phyloP scores from a whole-genome alignment of 179 eudicot species.

The Amaranthus tricolor region DNA sequence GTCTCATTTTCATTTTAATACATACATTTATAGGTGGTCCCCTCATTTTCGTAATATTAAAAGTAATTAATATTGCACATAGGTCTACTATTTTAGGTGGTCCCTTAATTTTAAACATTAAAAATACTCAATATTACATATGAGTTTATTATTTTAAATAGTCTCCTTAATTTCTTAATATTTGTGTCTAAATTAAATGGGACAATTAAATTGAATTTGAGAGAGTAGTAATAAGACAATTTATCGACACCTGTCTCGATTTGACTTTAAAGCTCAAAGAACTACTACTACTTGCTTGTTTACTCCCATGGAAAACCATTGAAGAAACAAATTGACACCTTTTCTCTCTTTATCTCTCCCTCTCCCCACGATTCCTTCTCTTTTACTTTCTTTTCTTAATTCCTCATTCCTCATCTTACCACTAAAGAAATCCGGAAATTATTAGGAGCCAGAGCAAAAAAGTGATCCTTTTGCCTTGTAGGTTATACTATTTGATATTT shows the following conservation, averaged over 20 bases:
- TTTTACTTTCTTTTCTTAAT: not conserved
- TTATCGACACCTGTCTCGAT: constrained; percentile 12
- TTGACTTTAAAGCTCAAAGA: not conserved
- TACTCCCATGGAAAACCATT: not conserved
- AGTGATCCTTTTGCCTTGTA: not conserved
- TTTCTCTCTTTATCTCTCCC: constrained; percentile 6
- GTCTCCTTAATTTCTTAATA: no score
- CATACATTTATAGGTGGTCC: no score
- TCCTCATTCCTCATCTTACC: not conserved
- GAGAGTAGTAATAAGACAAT: no score
- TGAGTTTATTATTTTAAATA: no score
- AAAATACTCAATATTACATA: no score
- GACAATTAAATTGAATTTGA: no score
- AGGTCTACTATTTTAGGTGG: no score
- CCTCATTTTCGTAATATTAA: no score
- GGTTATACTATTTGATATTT: not conserved
- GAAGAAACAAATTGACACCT: constrained; percentile 9
- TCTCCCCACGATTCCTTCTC: not conserved
- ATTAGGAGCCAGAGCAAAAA: not conserved
- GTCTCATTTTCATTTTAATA: no score
- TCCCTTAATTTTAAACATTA: no score
- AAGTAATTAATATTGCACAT: no score
- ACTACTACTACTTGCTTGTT: not conserved
- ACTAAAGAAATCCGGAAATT: not conserved
- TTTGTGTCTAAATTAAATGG: no score